Percentiles rank a stretch among this genome's conserved stretches.
Conservation (phyloP, 768 basidiomycete genomes). For the Panaeolus papilionaceus region DNA sequence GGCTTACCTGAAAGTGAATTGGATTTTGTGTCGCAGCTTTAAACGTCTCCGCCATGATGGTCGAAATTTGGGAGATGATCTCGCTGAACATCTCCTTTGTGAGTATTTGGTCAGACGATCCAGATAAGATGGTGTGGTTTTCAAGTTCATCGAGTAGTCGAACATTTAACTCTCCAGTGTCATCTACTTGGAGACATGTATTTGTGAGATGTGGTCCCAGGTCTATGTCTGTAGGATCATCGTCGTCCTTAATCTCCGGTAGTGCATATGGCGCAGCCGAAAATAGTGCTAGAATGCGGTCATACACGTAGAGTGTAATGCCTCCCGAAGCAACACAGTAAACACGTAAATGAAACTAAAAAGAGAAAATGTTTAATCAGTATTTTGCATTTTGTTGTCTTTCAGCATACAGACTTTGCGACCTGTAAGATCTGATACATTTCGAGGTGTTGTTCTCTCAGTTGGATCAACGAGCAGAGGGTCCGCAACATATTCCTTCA, state of each 20-base stretch:
- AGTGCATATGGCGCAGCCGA: slow-evolving; percentile 71
- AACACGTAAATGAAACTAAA: slow-evolving; percentile 90
- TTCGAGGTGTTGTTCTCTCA: slow-evolving; percentile 40
- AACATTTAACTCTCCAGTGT: slow-evolving; percentile 70
- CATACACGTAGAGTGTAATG: slow-evolving; percentile 80
- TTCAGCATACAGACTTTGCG: slow-evolving; percentile 58
- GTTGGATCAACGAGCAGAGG: slow-evolving; percentile 82
- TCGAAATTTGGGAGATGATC: slow-evolving; percentile 63
- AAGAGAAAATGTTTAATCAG: slow-evolving; percentile 4
- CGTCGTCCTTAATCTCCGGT: slow-evolving; percentile 44
- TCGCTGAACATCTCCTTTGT: slow-evolving; percentile 41
- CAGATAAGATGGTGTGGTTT: slow-evolving; percentile 61
- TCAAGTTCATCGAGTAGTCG: slow-evolving; percentile 81
- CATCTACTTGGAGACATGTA: slow-evolving; percentile 79
- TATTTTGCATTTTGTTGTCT: background rate
- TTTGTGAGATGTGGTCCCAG: slow-evolving; percentile 89
- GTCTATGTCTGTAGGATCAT: slow-evolving; percentile 43
- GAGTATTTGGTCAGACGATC: slow-evolving; percentile 19
- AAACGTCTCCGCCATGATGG: slow-evolving; percentile 80
- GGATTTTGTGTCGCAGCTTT: slow-evolving; percentile 84
- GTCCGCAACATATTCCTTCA: slow-evolving; percentile 82
- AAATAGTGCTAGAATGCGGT: slow-evolving; percentile 87
- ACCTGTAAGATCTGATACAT: slow-evolving; percentile 42
- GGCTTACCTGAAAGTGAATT: slow-evolving; percentile 80
- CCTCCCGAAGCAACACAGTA: slow-evolving; percentile 85